Conservation (phyloP, 2,329 filamentous ascomycete species). For the Colletotrichum navitas region DNA sequence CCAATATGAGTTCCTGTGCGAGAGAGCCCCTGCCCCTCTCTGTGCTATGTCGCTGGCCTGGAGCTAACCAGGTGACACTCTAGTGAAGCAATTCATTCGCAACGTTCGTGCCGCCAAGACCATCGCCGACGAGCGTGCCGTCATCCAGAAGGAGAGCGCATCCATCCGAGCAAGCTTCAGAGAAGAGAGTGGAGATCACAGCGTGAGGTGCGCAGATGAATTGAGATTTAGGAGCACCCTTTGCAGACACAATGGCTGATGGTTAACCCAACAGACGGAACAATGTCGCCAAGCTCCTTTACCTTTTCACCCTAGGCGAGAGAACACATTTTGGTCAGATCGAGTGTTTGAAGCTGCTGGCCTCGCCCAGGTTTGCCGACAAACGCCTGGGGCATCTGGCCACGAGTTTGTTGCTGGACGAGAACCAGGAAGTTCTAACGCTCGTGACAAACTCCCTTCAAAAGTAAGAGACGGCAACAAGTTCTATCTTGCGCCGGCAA, state of each 20-base stretch:
- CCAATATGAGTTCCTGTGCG: constrained; percentile 57
- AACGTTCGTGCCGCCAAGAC: constrained; percentile 99
- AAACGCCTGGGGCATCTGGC: constrained; percentile 96
- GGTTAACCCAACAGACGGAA: constrained; percentile 76
- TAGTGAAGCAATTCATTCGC: constrained; percentile 99
- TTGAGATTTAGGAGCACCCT: constrained; percentile 34
- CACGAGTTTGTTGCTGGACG: constrained; percentile 94
- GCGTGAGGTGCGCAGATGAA: constrained; percentile 77
- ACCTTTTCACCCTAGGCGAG: constrained; percentile 97
- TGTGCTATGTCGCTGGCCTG: constrained; percentile 7
- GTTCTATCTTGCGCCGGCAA: neutral
- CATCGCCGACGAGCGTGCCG: constrained; percentile 97
- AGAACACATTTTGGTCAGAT: constrained; percentile 99
- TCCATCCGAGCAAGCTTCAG: constrained; percentile 97
- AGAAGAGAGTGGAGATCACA: constrained; percentile 94
- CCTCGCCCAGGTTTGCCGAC: constrained; percentile 96
- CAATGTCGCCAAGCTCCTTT: constrained; percentile 98
- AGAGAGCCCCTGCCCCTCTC: constrained; percentile 30
- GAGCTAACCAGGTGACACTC: constrained; percentile 36
- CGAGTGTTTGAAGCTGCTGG: constrained; percentile 96
- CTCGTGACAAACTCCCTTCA: constrained; percentile 97
- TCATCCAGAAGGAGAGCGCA: constrained; percentile 99
- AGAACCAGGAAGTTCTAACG: constrained; percentile 98
- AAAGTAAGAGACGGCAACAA: constrained; percentile 71
- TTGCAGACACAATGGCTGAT: constrained; percentile 22